A percentile compares a stretch with the other conserved stretches of the same genome.
Evolutionary conservation across 139 green algal genomes (phyloP).

Genomic region (Chlorella vulgaris): DNA sequence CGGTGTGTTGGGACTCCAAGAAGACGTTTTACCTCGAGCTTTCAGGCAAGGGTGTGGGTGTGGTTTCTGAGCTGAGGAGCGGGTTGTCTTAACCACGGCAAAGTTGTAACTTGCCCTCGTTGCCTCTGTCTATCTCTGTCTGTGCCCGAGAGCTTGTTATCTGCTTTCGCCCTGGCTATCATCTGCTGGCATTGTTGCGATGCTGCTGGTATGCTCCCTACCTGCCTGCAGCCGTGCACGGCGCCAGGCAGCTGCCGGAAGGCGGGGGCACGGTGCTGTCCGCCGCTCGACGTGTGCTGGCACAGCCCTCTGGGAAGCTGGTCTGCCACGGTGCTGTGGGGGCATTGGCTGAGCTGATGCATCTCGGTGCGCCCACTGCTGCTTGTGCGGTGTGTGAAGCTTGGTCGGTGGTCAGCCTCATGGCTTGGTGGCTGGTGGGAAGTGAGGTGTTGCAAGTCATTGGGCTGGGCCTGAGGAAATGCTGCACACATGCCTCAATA

Average conservation of each 20-base stretch:
- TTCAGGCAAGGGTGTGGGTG: background rate
- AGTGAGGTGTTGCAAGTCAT: too few relatives aligned
- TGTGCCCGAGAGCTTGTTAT: too few relatives aligned
- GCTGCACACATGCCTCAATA: too few relatives aligned
- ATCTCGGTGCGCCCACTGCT: background rate
- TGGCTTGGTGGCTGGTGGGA: background rate
- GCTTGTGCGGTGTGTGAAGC: too few relatives aligned
- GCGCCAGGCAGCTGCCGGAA: background rate
- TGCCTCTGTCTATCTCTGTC: too few relatives aligned
- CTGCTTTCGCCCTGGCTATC: too few relatives aligned
- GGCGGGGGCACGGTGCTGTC: conserved; percentile 6
- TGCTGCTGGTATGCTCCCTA: background rate
- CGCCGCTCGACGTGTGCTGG: background rate
- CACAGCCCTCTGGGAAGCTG: background rate
- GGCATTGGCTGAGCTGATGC: conserved; percentile 3
- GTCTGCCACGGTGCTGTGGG: conserved; percentile 2
- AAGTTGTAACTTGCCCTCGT: too few relatives aligned
- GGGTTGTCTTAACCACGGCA: too few relatives aligned
- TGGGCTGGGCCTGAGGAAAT: too few relatives aligned
- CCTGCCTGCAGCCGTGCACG: background rate
- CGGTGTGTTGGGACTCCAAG: conserved; percentile 35
- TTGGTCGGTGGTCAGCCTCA: too few relatives aligned
- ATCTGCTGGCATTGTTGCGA: background rate
- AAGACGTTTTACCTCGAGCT: conserved; percentile 31
- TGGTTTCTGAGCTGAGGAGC: background rate